Percentiles rank a stretch among this genome's conserved stretches.
Conservation (phyloP, 2,329 filamentous ascomycete species). For the Phaeophleospora eucalypticola region DNA sequence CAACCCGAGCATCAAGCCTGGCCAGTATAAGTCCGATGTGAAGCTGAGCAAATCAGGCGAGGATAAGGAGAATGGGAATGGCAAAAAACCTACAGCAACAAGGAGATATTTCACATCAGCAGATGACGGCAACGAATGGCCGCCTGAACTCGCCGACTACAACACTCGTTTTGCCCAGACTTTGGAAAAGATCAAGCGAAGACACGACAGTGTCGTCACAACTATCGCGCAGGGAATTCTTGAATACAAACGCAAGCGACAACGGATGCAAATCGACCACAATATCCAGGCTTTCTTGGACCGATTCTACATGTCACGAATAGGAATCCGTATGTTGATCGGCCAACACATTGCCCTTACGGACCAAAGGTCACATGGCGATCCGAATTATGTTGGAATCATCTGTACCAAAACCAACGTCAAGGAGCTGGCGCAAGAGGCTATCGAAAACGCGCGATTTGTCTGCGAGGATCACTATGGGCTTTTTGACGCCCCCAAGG, state of each 20-base stretch:
- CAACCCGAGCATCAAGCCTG: constrained; percentile 83
- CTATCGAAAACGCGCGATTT: constrained; percentile 97
- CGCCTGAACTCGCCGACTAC: constrained; percentile 88
- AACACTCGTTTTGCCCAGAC: constrained; percentile 87
- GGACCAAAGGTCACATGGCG: constrained; percentile 82
- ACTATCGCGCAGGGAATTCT: constrained; percentile 97
- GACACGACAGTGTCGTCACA: constrained; percentile 95
- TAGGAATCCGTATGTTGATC: constrained; percentile 98
- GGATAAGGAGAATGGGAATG: constrained; percentile 47
- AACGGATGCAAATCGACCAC: constrained; percentile 97
- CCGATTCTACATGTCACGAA: constrained; percentile 99
- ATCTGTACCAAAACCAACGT: constrained; percentile 99
- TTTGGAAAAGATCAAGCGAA: constrained; percentile 87
- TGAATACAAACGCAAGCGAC: constrained; percentile 93
- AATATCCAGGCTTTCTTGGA: constrained; percentile 97
- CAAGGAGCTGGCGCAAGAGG: constrained; percentile 87
- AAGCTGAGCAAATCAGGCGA: constrained; percentile 44
- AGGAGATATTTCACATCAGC: constrained; percentile 80
- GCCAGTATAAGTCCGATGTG: constrained; percentile 67
- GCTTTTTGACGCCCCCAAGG: constrained; percentile 91
- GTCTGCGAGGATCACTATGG: constrained; percentile 99
- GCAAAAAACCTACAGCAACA: constrained; percentile 38
- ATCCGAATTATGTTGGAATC: constrained; percentile 94
- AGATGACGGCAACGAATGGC: constrained; percentile 84
- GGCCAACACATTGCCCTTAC: constrained; percentile 97